Conservation (phyloP, 352 stramenopile species). For the Blastocystis sp. region DNA sequence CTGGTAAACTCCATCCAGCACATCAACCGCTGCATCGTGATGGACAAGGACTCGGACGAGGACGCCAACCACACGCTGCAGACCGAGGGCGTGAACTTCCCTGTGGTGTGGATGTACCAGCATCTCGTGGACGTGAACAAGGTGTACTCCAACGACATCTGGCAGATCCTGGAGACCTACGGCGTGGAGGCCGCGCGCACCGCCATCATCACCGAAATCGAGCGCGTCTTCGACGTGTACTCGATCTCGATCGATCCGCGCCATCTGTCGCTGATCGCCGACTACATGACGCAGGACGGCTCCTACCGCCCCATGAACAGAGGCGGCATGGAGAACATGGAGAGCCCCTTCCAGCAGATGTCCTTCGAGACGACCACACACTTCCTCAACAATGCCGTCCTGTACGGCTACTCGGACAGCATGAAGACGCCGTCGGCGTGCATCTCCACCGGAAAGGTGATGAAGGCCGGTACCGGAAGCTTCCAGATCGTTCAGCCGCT, state of each 20-base stretch:
- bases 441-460: conserved; percentile 64
- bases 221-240: conserved; percentile 97
- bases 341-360: conserved; percentile 95
- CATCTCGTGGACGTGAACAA: conserved; percentile 85
- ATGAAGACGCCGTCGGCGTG: conserved; percentile 65
- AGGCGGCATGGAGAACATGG: conserved; percentile 90
- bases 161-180: conserved; percentile 88
- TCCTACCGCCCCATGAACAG: conserved; percentile 83
- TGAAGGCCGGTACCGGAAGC: conserved; percentile 61
- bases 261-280: conserved; percentile 94
- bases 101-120: conserved; percentile 90
- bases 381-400: conserved; percentile 92
- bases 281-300: conserved; percentile 98
- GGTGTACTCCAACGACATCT: conserved; percentile 96
- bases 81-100: conserved; percentile 94
- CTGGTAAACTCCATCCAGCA: conserved; percentile 82
- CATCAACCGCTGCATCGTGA: conserved; percentile 84
- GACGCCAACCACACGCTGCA: conserved; percentile 75
- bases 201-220: conserved; percentile 97
- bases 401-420: conserved; percentile 77
- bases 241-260: conserved; percentile 95
- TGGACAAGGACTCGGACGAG: conserved; percentile 77
- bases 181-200: conserved; percentile 94
- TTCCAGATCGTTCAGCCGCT: conserved; percentile 60
- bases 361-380: conserved; percentile 98